phyloP scores from a whole-genome alignment of 75 land plant species.

The Pinus albicaulis region DNA sequence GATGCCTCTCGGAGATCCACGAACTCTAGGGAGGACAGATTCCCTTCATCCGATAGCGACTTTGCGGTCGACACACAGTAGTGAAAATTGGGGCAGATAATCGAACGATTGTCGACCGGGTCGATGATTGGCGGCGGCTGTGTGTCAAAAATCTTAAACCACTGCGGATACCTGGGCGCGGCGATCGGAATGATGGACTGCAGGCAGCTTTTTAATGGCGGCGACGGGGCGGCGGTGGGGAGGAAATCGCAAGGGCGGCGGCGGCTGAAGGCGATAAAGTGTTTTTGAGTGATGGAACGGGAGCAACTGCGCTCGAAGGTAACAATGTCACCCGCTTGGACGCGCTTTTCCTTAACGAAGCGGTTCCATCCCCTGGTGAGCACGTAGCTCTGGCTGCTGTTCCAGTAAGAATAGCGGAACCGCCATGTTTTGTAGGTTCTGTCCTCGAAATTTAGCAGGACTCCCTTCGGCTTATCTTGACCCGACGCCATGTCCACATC shows the following conservation, averaged over 20 bases:
- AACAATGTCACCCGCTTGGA: constrained; percentile 56
- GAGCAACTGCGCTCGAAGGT: constrained; percentile 29
- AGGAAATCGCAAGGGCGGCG: neutral
- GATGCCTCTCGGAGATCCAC: neutral
- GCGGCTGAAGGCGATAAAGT: constrained; percentile 19
- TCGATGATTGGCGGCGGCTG: neutral
- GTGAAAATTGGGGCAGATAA: neutral
- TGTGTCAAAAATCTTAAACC: neutral
- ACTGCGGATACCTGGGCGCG: neutral
- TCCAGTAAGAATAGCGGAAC: constrained; percentile 82
- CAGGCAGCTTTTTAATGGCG: neutral
- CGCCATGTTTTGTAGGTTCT: constrained; percentile 40
- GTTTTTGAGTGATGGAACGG: constrained; percentile 11
- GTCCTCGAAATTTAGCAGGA: constrained; percentile 47
- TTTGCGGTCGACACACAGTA: too few relatives aligned
- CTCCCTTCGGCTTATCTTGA: constrained; percentile 9
- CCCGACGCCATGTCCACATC: neutral
- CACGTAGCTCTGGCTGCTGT: constrained; percentile 78
- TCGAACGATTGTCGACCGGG: neutral
- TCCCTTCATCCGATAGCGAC: neutral
- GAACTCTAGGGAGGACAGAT: neutral
- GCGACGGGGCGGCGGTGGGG: neutral
- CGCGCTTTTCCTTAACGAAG: constrained; percentile 67
- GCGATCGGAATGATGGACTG: neutral
- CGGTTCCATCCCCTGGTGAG: constrained; percentile 79